Evolutionary conservation across 2,329 filamentous ascomycete species (phyloP).

Genomic region (Hyphodiscus sp.): DNA sequence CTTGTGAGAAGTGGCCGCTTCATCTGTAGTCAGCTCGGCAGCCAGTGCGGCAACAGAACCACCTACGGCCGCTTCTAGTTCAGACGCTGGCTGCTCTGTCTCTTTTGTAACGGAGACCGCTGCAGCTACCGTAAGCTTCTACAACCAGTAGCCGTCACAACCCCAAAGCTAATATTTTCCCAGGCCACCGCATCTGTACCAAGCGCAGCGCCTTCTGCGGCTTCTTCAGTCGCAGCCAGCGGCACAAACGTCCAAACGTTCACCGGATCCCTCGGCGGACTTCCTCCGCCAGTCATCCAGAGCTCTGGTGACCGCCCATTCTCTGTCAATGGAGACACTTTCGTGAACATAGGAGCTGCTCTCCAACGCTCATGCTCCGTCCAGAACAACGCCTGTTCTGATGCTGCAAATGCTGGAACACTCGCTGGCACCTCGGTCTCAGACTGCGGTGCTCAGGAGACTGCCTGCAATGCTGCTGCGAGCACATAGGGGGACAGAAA

Average conservation of each 20-base stretch:
- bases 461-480: conserved; percentile 18
- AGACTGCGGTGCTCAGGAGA: conserved; percentile 52
- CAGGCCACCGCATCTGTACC: no score
- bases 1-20: background rate
- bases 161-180: no score
- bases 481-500: background rate
- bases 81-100: background rate
- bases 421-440: conserved; percentile 34
- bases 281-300: conserved; percentile 41
- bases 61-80: conserved; percentile 2
- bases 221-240: conserved; percentile 5
- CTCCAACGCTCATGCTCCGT: conserved; percentile 53
- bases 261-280: conserved; percentile 43
- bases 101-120: conserved; percentile 2
- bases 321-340: conserved; percentile 49
- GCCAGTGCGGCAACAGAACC: conserved; percentile 6
- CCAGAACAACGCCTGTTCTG: conserved; percentile 54
- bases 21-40: conserved; percentile 10
- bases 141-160: no score
- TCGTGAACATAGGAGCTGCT: conserved; percentile 49
- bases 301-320: conserved; percentile 47
- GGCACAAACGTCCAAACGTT: conserved; percentile 35
- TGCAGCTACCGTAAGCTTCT: background rate
- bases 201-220: no score
- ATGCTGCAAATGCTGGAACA: conserved; percentile 47